Evolutionary conservation across 2,329 filamentous ascomycete genomes (phyloP), one percentile per base, ranked within the genome.

Genomic region (Thielaviopsis punctulata): DNA sequence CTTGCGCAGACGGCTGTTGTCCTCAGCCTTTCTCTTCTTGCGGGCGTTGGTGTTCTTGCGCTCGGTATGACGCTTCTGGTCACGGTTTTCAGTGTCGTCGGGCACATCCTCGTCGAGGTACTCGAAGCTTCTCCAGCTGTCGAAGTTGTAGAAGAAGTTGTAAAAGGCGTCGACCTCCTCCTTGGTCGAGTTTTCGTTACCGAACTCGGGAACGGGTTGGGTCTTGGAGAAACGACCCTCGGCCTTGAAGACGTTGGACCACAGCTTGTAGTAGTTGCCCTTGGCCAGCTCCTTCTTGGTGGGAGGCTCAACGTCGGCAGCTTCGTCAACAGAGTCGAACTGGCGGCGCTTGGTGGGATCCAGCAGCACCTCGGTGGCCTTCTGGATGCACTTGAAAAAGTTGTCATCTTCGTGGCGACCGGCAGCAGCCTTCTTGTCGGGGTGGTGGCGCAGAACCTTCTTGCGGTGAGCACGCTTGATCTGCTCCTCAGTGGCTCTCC

Each of bases 321-420:
- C 81, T 69, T 95, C 89, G 63, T 98, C 92, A 56, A 96, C 89
- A 2, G 87, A 95, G 69, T 98, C 92, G 70, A 84, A 98, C 70
- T 98, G 92, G 55, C 89, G 82, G 57, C 92, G 86, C 73, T 87
- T 93, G 66, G 82, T 75, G 49, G 92, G 92, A 72, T 98, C 92
- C 52, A 87, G 78, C 18, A 98, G 84, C 50, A 96, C 77, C 63
- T 98, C 92, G 61, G 84, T 90, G 54, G 92, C 92, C 70, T 95
- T 95, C 68, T 98, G 93, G 68, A 98, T 98, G 70, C 93, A 98
- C 78, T 98, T 98, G 84, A 98, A 98, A 76, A 98, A 98, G 67
- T 85, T 86, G 68, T 98, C 92, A 69, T 95, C 90, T 62, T 96
- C 89, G 60, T 79, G 77, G 62, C 79, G 77, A 56, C 92, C 92